These are phyloP conservation scores for Penicillium expansum DNA, from an alignment of 2,329 filamentous ascomycete species.

Conservation along the genomic window DNA sequence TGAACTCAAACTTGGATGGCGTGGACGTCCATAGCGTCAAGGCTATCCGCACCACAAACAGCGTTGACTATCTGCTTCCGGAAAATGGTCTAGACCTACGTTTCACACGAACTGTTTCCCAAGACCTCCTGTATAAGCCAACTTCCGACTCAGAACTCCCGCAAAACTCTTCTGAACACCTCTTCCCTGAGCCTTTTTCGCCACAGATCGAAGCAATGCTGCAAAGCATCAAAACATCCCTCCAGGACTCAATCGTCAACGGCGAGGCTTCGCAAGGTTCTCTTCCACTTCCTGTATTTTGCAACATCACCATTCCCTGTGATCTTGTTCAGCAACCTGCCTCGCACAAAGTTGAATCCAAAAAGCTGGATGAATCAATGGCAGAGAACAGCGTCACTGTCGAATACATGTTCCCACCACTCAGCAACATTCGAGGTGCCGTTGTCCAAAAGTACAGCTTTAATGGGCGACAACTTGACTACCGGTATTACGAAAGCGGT, in stretches of 20 bases:
- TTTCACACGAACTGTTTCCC: conserved; percentile 36
- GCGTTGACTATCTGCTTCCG: conserved; percentile 41
- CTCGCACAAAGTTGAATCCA: background rate
- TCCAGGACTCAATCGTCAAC: conserved; percentile 23
- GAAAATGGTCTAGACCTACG: conserved; percentile 40
- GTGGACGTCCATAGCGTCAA: conserved; percentile 31
- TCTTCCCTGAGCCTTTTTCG: conserved; percentile 13
- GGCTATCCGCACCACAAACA: conserved; percentile 30
- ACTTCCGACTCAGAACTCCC: conserved; percentile 20
- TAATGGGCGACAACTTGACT: conserved; percentile 32
- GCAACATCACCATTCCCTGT: conserved; percentile 31
- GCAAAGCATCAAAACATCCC: conserved; percentile 21
- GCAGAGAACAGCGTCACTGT: conserved; percentile 19
- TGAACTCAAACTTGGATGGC: conserved; percentile 8
- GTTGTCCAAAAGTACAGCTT: conserved; percentile 34
- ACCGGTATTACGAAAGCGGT: conserved; percentile 33
- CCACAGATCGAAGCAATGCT: conserved; percentile 14
- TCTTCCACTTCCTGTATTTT: conserved; percentile 31
- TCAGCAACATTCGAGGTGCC: conserved; percentile 30
- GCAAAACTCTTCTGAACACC: conserved; percentile 30
- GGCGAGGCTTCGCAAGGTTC: conserved; percentile 6
- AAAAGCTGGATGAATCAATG: background rate
- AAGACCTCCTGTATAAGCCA: conserved; percentile 25
- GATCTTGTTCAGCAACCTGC: conserved; percentile 13
- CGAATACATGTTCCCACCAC: conserved; percentile 37